Conservation (phyloP, 225 moss, liverwort and hornwort genomes). For the Pseudoscleropodium purum region DNA sequence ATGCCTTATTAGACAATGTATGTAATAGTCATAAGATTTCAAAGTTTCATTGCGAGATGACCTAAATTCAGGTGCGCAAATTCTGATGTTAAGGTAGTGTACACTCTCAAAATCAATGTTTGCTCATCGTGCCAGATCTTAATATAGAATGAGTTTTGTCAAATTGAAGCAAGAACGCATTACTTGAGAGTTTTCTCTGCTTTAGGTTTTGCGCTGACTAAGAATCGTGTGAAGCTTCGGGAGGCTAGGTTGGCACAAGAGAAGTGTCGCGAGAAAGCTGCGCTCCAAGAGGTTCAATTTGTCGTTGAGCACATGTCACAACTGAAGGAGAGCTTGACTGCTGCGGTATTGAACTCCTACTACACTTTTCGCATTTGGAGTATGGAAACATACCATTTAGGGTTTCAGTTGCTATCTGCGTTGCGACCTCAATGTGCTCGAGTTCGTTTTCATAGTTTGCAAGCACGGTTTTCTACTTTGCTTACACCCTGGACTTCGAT, state of each 20-base stretch:
- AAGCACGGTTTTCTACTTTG: background rate
- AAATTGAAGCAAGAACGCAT: background rate
- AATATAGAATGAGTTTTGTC: background rate
- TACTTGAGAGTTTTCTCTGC: background rate
- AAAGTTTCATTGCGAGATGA: background rate
- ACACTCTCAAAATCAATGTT: background rate
- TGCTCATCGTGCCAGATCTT: background rate
- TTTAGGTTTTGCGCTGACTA: background rate
- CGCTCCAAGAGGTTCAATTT: constrained; percentile 35
- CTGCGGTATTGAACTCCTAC: constrained; percentile 21
- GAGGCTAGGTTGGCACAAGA: constrained; percentile 37
- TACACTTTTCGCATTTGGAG: background rate
- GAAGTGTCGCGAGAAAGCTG: constrained; percentile 30
- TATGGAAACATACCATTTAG: background rate
- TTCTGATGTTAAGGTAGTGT: background rate
- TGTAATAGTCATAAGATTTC: too few relatives aligned
- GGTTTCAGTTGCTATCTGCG: background rate
- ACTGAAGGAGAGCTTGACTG: constrained; percentile 40
- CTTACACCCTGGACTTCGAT: background rate
- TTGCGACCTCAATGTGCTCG: background rate
- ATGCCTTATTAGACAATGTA: background rate
- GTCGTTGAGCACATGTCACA: constrained; percentile 38
- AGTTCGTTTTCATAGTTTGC: background rate
- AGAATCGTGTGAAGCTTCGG: constrained; percentile 29
- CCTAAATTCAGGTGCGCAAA: background rate